Evolutionary conservation across 2,329 filamentous ascomycete genomes (phyloP).

Genomic region (Neoscytalidium dimidiatum): DNA sequence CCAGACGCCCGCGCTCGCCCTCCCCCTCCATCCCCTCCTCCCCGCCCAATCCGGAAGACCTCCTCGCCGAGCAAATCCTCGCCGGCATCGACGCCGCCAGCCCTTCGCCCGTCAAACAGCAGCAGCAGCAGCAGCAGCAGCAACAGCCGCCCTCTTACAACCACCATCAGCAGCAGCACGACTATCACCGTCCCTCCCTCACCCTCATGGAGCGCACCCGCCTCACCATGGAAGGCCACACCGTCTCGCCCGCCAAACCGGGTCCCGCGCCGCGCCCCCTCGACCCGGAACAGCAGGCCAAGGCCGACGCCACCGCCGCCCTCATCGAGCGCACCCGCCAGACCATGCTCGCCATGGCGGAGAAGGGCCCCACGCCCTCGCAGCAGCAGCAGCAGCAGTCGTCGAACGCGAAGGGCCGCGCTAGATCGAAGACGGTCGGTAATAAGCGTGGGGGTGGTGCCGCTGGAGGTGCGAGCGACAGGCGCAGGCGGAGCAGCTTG

Average conservation of each 20-base stretch:
- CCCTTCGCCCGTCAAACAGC: conserved; percentile 43
- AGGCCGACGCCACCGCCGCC: conserved; percentile 42
- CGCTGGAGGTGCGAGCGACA: conserved; percentile 27
- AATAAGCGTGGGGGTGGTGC: conserved; percentile 24
- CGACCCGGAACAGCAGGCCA: conserved; percentile 30
- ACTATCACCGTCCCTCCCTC: conserved; percentile 32
- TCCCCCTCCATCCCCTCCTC: background rate
- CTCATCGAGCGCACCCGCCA: conserved; percentile 74
- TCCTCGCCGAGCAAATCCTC: conserved; percentile 42
- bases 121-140: conserved; percentile 23
- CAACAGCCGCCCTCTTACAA: too few relatives aligned
- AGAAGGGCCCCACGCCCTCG: conserved; percentile 22
- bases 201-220: conserved; percentile 51
- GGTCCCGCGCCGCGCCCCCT: background rate
- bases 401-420: conserved; percentile 18
- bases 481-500: conserved; percentile 15
- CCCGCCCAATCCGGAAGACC: background rate
- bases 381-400: too few relatives aligned
- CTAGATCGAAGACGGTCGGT: background rate
- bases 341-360: conserved; percentile 69
- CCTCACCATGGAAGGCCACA: conserved; percentile 44
- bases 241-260: conserved; percentile 24
- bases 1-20: background rate
- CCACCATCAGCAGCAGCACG: conserved; percentile 24
- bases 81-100: conserved; percentile 40